These are phyloP conservation scores for Orbilia brochopaga DNA, from an alignment of 2,329 filamentous ascomycete species.

Conservation along the genomic window DNA sequence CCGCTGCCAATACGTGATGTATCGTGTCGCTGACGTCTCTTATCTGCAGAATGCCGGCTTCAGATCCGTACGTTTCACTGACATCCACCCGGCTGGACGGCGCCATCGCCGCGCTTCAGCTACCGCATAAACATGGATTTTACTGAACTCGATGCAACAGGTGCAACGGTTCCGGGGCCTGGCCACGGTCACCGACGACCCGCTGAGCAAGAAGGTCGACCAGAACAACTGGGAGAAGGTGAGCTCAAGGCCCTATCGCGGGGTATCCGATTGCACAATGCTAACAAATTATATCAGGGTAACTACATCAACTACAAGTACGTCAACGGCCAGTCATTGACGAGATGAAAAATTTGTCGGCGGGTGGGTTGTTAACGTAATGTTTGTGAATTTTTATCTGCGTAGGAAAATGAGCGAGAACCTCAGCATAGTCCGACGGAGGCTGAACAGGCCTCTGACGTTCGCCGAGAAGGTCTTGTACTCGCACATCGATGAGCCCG, in stretches of 20 bases:
- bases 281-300: slow-evolving; percentile 60
- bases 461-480: slow-evolving; percentile 99
- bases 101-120: slow-evolving; percentile 2
- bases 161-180: slow-evolving; percentile 59
- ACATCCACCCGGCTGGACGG: neutral
- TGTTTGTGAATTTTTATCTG: slow-evolving; percentile 28
- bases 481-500: slow-evolving; percentile 96
- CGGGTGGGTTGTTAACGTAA: slow-evolving; percentile 48
- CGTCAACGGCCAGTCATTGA: neutral
- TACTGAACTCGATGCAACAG: slow-evolving; percentile 38
- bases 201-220: slow-evolving; percentile 92
- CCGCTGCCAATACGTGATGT: slow-evolving; percentile 7
- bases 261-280: neutral
- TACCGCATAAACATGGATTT: slow-evolving; percentile 13
- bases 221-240: slow-evolving; percentile 95
- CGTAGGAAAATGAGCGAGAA: slow-evolving; percentile 97
- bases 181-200: slow-evolving; percentile 83
- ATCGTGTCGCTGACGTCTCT: slow-evolving; percentile 27
- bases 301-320: slow-evolving; percentile 97
- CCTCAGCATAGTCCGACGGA: slow-evolving; percentile 82
- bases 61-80: slow-evolving; percentile 52
- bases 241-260: slow-evolving; percentile 52
- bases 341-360: neutral
- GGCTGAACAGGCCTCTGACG: slow-evolving; percentile 90
- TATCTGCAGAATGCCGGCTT: slow-evolving; percentile 51